phyloP scores from a whole-genome alignment of 2,329 filamentous ascomycete genomes.

The Stagonosporopsis vannaccii region DNA sequence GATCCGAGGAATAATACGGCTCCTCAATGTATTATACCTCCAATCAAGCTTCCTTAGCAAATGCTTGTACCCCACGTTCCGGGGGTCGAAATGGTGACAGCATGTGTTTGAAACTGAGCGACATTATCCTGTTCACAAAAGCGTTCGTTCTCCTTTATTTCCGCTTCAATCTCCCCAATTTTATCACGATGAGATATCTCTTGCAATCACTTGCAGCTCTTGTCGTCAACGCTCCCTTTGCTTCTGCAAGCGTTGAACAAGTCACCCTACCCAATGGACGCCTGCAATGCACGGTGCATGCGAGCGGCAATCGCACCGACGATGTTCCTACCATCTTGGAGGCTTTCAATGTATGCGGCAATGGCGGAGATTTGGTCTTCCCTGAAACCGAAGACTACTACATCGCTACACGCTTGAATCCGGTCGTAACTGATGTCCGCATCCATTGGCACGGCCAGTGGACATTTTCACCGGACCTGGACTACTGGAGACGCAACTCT shows the following conservation, averaged over 20 bases:
- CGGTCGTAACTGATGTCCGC: slow-evolving; percentile 1
- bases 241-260: not conserved
- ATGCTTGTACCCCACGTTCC: slow-evolving; percentile 6
- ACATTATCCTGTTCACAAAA: not conserved
- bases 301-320: slow-evolving; percentile 1
- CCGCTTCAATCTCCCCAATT: not conserved
- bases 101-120: not conserved
- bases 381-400: slow-evolving; percentile 4
- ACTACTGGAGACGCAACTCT: slow-evolving; percentile 4
- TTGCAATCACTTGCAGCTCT: not conserved
- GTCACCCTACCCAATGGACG: not conserved
- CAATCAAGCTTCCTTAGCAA: slow-evolving; percentile 10
- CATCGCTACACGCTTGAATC: slow-evolving; percentile 4
- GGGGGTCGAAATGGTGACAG: not conserved
- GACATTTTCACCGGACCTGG: slow-evolving; percentile 4
- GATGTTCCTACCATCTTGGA: slow-evolving; percentile 3
- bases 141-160: not conserved
- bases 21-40: slow-evolving; percentile 1
- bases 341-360: not conserved
- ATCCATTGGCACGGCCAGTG: slow-evolving; percentile 11
- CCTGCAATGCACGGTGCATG: slow-evolving; percentile 2
- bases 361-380: slow-evolving; percentile 5
- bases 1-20: not conserved
- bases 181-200: not conserved
- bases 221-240: not conserved